Evolutionary conservation across 2,329 filamentous ascomycete species (phyloP).

Genomic region (Apiospora phragmitis): DNA sequence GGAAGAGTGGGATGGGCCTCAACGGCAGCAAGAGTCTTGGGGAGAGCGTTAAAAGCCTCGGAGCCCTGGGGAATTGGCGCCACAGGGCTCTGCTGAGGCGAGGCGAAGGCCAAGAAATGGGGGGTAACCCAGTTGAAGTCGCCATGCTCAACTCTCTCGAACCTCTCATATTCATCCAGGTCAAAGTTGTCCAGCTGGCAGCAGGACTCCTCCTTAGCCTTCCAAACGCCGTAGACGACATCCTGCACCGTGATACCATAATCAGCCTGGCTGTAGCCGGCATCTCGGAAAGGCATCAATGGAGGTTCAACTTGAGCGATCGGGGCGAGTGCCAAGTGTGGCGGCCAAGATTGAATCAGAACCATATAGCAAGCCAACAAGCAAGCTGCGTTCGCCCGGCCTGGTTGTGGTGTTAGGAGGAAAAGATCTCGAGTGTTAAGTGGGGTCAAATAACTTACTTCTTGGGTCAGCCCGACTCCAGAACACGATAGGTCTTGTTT

Average conservation of each 20-base stretch:
- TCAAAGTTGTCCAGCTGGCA: constrained; percentile 93
- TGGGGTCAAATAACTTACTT: constrained; percentile 59
- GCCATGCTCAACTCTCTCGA: constrained; percentile 93
- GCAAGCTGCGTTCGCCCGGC: constrained; percentile 90
- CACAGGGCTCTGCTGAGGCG: constrained; percentile 80
- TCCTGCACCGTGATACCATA: constrained; percentile 96
- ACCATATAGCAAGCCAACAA: constrained; percentile 99
- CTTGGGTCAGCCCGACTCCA: constrained; percentile 91
- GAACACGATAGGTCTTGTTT: constrained; percentile 88
- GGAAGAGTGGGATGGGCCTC: constrained; percentile 71
- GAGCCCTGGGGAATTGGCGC: constrained; percentile 71
- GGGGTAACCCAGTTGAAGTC: constrained; percentile 99
- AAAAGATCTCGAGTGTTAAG: neutral
- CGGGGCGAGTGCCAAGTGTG: constrained; percentile 89
- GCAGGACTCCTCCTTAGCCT: constrained; percentile 92
- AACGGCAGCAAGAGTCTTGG: constrained; percentile 73
- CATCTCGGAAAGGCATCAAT: constrained; percentile 97
- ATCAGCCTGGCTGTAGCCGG: constrained; percentile 97
- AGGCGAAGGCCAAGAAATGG: constrained; percentile 93
- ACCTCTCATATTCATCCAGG: constrained; percentile 95
- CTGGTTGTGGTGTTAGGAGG: constrained; percentile 40
- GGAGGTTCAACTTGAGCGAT: constrained; percentile 97
- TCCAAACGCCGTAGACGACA: constrained; percentile 98
- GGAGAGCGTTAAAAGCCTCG: constrained; percentile 72
- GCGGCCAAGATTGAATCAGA: constrained; percentile 95